Base-by-base conservation (phyloP, 202 grass and related monocot genomes). In the Carex sylvatica region DNA sequence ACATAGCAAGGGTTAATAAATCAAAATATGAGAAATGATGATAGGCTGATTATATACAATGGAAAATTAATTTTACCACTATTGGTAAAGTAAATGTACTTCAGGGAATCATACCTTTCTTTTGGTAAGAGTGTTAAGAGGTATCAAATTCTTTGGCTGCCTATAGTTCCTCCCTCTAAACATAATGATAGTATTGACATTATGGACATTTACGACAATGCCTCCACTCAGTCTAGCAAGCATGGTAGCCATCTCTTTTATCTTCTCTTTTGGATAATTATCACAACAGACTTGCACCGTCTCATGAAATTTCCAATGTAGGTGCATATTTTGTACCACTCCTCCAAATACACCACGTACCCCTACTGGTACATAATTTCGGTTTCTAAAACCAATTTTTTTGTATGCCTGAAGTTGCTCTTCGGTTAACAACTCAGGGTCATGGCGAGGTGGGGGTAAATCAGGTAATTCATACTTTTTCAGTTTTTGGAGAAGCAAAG, bases 251-350 rank as follows among this genome's bases (percentile, higher is more conserved):
- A 98, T 98, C 86, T 98, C 95, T 80, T 93, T 98, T 60, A 98
- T 98, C 51, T 98, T 98, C 85, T 98, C 95, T 84, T 93, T 95
- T 0, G 95, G 92, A 28, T 90, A 98, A 66, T 95, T 98, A 80
- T 98, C 95, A 87, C 95, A 98, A 71, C 89, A 98, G 84, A 98
- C 92, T 84, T 98, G 95, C 33, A 98, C 95, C 0, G 95, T 98
- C 84, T 98, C 95, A 70, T 98, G 95, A 84, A 98, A 98, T 85
- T 98, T 98, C 95, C 96, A 98, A 10, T 98, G 96, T 79, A 98
- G 89, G 90, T 98, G 96, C 96, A 98, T 98, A 83, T 98, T 98
- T 81, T 98, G 96, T 75, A 98, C 96, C 85, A 95, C 96, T 82
- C 96, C 96, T 89, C 96, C 91, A 91, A 98, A 98, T 76, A 98